Evolutionary conservation across 305 asterid species (phyloP).

Genomic region (Fraxinus paxiana): DNA sequence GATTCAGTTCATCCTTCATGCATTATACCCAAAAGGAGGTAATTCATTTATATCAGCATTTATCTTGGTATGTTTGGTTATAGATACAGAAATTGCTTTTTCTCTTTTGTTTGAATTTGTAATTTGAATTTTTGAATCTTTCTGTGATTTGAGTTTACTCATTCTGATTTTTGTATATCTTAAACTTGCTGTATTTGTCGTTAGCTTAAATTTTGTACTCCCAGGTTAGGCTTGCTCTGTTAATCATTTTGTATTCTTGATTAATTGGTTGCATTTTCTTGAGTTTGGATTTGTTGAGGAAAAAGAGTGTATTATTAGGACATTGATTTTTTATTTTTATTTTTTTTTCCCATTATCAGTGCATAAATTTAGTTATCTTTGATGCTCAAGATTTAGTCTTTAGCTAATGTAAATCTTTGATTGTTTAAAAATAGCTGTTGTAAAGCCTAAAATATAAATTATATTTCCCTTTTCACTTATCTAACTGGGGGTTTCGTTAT

Average conservation of each 20-base stretch:
- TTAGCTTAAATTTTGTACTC: constrained; percentile 3
- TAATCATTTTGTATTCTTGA: neutral
- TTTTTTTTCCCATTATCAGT: neutral
- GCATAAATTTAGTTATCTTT: neutral
- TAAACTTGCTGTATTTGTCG: neutral
- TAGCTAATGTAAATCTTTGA: constrained; percentile 1
- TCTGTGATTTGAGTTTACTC: constrained; percentile 4
- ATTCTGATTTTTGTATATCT: neutral
- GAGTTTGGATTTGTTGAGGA: constrained; percentile 12
- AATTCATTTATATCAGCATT: constrained; percentile 21
- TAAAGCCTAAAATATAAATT: neutral
- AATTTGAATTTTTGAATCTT: constrained; percentile 15
- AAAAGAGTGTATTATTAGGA: neutral
- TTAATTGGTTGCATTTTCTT: constrained; percentile 10
- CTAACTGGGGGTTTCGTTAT: neutral
- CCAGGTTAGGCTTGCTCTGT: neutral
- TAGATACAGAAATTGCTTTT: constrained; percentile 7
- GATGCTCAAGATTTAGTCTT: constrained; percentile 1
- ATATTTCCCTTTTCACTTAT: neutral
- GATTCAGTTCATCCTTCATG: constrained; percentile 53
- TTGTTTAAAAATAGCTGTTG: neutral
- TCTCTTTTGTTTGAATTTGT: neutral
- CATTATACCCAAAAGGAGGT: constrained; percentile 55
- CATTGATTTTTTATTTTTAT: too few species aligned
- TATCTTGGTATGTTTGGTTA: constrained; percentile 10